Percentiles rank a stretch among this genome's conserved stretches.
Conservation (phyloP, 2,329 filamentous ascomycete species). For the Cytospora paraplurivora region DNA sequence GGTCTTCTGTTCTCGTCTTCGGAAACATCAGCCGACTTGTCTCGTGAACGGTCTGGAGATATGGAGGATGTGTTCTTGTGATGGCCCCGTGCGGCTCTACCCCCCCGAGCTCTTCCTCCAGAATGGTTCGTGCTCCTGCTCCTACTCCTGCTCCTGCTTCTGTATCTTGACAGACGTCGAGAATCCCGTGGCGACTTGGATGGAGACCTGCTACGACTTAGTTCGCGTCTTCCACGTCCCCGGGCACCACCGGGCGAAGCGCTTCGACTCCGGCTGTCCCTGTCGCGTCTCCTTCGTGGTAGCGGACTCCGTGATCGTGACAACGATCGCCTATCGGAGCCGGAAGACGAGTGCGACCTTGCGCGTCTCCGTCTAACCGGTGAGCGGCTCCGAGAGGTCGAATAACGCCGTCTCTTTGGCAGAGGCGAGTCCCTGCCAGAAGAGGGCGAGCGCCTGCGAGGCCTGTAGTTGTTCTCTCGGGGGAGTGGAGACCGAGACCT, state of each 20-base stretch:
- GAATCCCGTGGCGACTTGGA: slow-evolving; percentile 28
- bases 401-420: slow-evolving; percentile 54
- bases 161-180: slow-evolving; percentile 27
- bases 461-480: slow-evolving; percentile 33
- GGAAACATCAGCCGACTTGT: slow-evolving; percentile 60
- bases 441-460: slow-evolving; percentile 36
- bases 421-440: slow-evolving; percentile 43
- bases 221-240: slow-evolving; percentile 26
- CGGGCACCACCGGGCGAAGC: slow-evolving; percentile 20
- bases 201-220: slow-evolving; percentile 30
- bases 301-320: slow-evolving; percentile 39
- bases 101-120: slow-evolving; percentile 26
- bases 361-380: slow-evolving; percentile 43
- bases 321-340: slow-evolving; percentile 42
- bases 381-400: slow-evolving; percentile 52
- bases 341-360: slow-evolving; percentile 43
- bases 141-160: slow-evolving; percentile 25
- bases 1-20: slow-evolving; percentile 46
- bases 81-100: slow-evolving; percentile 42
- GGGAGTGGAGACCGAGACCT: slow-evolving; percentile 42
- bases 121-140: slow-evolving; percentile 26
- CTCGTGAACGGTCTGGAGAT: slow-evolving; percentile 51
- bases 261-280: slow-evolving; percentile 38
- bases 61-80: slow-evolving; percentile 51
- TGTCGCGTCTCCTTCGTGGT: slow-evolving; percentile 38